These are phyloP conservation scores for Oryza meridionalis DNA, from an alignment of 176 grass and related monocot genomes.

Conservation along the genomic window DNA sequence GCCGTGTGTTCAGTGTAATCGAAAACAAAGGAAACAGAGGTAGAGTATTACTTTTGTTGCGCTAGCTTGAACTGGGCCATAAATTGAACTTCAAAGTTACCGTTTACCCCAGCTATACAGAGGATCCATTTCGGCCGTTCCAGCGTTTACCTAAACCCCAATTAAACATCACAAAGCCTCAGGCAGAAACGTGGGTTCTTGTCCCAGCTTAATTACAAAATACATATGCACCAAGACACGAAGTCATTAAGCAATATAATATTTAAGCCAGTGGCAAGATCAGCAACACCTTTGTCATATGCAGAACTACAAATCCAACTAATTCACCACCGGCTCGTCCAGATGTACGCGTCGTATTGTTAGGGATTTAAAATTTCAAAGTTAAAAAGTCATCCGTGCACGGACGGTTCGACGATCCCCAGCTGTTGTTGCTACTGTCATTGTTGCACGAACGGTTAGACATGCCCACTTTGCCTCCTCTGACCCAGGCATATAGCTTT, in stretches of 20 bases:
- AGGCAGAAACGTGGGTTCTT: neutral
- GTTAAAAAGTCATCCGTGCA: neutral
- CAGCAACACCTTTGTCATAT: slow-evolving; percentile 6
- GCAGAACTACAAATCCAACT: neutral
- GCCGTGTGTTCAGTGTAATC: no score
- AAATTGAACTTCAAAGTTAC: neutral
- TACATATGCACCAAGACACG: neutral
- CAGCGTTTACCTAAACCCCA: neutral
- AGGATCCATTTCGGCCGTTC: neutral
- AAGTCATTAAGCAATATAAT: neutral
- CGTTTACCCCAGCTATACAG: neutral
- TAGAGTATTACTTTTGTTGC: no score
- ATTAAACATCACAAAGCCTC: neutral
- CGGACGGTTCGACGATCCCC: neutral
- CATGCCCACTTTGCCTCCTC: neutral
- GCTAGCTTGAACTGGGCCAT: neutral
- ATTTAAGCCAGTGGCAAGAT: slow-evolving; percentile 1
- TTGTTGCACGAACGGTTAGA: neutral
- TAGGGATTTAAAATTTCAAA: neutral
- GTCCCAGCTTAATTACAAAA: slow-evolving; percentile 10
- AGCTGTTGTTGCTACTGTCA: neutral
- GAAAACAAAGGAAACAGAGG: no score
- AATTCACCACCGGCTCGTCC: neutral
- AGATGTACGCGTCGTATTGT: neutral
- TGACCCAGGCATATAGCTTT: neutral